A percentile compares a stretch with the other conserved stretches of the same genome.
Conservation (phyloP, 164 flowering plant genomes). For the Magnolia sinica region DNA sequence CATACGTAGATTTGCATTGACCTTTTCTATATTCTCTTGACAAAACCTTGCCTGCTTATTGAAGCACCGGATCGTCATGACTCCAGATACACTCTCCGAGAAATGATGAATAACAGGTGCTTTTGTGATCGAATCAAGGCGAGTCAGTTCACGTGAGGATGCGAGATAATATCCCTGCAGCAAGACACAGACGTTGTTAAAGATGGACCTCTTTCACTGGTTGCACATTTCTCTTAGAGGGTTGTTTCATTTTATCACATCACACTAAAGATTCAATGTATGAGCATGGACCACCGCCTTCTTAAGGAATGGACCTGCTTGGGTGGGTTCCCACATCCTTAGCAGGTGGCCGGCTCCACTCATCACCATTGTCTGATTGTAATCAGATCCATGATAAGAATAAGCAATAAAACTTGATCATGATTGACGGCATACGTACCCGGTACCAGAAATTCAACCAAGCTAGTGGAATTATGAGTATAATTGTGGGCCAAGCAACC, state of each 20-base stretch:
- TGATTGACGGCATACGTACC: conserved; percentile 44
- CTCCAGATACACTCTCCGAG: conserved; percentile 92
- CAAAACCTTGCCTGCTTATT: conserved; percentile 53
- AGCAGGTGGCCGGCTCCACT: too few relatives aligned
- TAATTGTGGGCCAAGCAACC: conserved; percentile 84
- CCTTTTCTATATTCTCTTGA: conserved; percentile 64
- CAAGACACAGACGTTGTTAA: not conserved
- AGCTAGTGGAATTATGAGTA: conserved; percentile 69
- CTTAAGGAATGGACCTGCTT: not conserved
- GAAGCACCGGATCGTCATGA: conserved; percentile 85
- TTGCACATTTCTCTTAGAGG: not conserved
- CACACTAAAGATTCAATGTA: too few relatives aligned
- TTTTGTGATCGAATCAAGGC: conserved; percentile 90
- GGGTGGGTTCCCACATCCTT: not conserved
- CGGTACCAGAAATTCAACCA: conserved; percentile 85
- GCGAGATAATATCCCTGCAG: conserved; percentile 78
- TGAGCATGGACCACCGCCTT: not conserved
- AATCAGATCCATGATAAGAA: not conserved
- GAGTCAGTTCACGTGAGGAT: conserved; percentile 84
- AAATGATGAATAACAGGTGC: conserved; percentile 96
- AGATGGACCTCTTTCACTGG: not conserved
- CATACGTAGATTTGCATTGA: conserved; percentile 74
- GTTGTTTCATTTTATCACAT: not conserved
- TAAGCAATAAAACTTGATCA: not conserved
- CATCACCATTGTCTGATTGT: not conserved